Base-by-base conservation (phyloP, 768 basidiomycete species). In the Stropharia rugosoannulata region DNA sequence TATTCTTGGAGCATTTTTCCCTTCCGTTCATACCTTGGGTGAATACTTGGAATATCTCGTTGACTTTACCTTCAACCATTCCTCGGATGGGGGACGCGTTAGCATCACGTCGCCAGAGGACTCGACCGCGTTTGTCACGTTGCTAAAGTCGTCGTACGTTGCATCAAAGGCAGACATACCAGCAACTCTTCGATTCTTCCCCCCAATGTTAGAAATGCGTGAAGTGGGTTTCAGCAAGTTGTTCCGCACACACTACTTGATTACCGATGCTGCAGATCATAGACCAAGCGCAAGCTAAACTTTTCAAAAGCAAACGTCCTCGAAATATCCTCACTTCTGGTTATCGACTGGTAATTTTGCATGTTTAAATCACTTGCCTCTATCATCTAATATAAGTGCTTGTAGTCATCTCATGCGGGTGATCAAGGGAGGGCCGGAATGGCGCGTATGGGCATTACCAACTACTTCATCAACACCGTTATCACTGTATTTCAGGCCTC, bases 391-490 rank as follows among this genome's bases (percentile, higher is more conserved):
- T 29, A 29, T 32, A 32, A 32, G 9, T 10, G 5, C 29, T 32
- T 32, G 29, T 51, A 74, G 72, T 64, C 68, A 29, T 69, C 64
- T 15, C 68, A 64, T 36, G 66, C 69, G 52, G 70, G 69, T 4
- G 73, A 78, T 57, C 60, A 68, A 35, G 75, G 75, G 46, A 79
- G 75, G 65, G 64, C 66, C 7, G 75, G 75, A 22, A 63, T 73
- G 54, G 64, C 67, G 22, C 68, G 79, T 22, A 61, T 73, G 11
- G 78, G 77, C 7, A 75, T 89, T 47, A 74, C 73, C 13, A 90
- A 86, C 62, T 75, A 74, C 54, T 85, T 84, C 59, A 75, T 89
- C 13, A 95, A 94, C 66, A 92, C 92, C 0, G 79, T 84, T n/a
- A 72, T 90, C 32, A 86, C 85, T 11, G 82, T 81, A 0, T 70